Conservation (phyloP, 2,329 filamentous ascomycete species). For the Didymella keratinophila region DNA sequence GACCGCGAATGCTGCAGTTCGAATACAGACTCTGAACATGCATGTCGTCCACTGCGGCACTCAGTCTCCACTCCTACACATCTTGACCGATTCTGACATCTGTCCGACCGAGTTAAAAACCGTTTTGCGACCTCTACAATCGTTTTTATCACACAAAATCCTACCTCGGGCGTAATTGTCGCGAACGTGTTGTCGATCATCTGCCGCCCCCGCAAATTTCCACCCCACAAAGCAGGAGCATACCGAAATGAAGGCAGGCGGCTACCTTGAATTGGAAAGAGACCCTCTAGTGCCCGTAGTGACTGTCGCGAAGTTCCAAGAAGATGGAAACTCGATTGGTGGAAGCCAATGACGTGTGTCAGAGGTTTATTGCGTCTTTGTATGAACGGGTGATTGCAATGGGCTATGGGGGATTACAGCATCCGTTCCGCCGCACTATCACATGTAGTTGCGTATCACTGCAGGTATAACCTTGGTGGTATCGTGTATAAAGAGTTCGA, state of each 20-base stretch:
- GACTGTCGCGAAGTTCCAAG: not conserved
- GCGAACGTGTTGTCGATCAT: slow-evolving; percentile 20
- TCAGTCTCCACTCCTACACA: too few species aligned
- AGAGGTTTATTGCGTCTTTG: slow-evolving; percentile 6
- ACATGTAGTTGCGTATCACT: not conserved
- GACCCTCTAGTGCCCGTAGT: not conserved
- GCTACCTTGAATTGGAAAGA: not conserved
- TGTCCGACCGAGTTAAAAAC: too few species aligned
- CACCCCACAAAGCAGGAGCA: slow-evolving; percentile 10
- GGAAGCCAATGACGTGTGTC: slow-evolving; percentile 9
- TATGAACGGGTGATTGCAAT: not conserved
- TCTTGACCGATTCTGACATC: too few species aligned
- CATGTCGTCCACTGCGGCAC: too few species aligned
- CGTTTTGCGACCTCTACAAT: too few species aligned
- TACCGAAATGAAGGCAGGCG: not conserved
- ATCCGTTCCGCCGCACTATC: slow-evolving; percentile 5
- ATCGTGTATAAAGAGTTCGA: slow-evolving; percentile 1
- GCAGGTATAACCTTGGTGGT: not conserved
- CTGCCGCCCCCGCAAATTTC: slow-evolving; percentile 14
- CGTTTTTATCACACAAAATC: not conserved
- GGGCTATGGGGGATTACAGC: not conserved
- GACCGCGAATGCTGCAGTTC: not conserved
- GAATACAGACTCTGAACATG: not conserved
- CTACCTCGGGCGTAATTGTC: slow-evolving; percentile 17
- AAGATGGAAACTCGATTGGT: slow-evolving; percentile 10